These are phyloP conservation scores for Ustanciosporium gigantosporum DNA, from an alignment of 1,284 basidiomycete genomes.

Conservation along the genomic window DNA sequence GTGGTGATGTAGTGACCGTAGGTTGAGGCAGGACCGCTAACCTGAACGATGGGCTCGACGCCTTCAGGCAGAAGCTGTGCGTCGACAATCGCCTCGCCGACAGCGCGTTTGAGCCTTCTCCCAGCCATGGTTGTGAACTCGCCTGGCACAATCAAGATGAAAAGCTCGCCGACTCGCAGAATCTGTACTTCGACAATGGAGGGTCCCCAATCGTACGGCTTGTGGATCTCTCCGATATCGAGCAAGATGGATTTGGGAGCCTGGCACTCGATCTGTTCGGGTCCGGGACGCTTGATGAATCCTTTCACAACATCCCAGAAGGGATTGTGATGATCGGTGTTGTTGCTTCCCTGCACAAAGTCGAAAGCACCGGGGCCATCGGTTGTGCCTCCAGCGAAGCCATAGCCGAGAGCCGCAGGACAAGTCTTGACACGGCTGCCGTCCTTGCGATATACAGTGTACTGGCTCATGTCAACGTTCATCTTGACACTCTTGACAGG, in stretches of 20 bases:
- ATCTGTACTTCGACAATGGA: slow-evolving; percentile 78
- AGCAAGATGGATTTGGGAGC: slow-evolving; percentile 75
- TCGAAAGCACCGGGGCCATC: slow-evolving; percentile 79
- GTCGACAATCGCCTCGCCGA: slow-evolving; percentile 70
- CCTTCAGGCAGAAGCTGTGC: slow-evolving; percentile 68
- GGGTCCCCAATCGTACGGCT: slow-evolving; percentile 77
- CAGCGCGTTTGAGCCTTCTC: slow-evolving; percentile 66
- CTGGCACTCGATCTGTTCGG: slow-evolving; percentile 73
- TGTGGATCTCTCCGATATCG: slow-evolving; percentile 49
- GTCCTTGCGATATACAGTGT: slow-evolving; percentile 71
- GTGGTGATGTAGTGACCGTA: slow-evolving; percentile 76
- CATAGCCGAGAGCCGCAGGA: slow-evolving; percentile 71
- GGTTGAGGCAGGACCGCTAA: slow-evolving; percentile 74
- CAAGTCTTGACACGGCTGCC: slow-evolving; percentile 74
- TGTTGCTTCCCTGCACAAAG: slow-evolving; percentile 77
- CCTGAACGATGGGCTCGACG: slow-evolving; percentile 42
- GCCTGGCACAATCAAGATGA: slow-evolving; percentile 77
- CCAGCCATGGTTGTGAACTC: slow-evolving; percentile 70
- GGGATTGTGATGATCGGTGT: slow-evolving; percentile 70
- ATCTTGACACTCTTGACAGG: slow-evolving; percentile 46
- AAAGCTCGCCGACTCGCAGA: slow-evolving; percentile 76
- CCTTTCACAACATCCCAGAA: slow-evolving; percentile 75
- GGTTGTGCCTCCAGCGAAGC: slow-evolving; percentile 71
- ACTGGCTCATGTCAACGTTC: slow-evolving; percentile 69
- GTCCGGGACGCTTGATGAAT: slow-evolving; percentile 70